Percentiles rank a stretch among this genome's conserved stretches.
Evolutionary conservation across 306 rosid species (phyloP).

Genomic region (Cucurbita maxima): DNA sequence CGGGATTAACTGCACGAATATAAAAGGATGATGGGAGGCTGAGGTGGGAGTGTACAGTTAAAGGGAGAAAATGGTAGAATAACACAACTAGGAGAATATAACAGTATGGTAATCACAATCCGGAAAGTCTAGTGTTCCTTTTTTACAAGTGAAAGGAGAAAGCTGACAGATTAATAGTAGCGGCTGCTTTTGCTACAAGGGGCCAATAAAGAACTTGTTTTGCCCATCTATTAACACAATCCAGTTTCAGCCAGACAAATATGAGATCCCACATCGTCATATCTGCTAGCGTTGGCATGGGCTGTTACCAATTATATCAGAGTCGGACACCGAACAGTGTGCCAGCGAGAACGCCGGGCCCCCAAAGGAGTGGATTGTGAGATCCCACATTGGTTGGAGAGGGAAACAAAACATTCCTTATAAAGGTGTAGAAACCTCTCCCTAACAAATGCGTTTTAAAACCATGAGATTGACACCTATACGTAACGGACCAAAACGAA

Average conservation of each 20-base stretch:
- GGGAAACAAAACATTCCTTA: too few species aligned
- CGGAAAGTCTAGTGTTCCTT: background rate
- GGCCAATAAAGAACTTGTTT: background rate
- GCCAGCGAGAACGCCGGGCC: too few species aligned
- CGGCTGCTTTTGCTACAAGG: background rate
- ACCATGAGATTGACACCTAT: too few species aligned
- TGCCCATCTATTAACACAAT: background rate
- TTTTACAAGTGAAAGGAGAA: background rate
- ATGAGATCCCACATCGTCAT: too few species aligned
- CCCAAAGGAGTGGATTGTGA: too few species aligned
- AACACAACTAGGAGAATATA: background rate
- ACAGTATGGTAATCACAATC: background rate
- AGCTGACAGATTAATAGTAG: background rate
- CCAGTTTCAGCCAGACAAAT: background rate
- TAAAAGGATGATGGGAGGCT: background rate
- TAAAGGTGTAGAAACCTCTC: too few species aligned
- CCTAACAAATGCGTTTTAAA: too few species aligned
- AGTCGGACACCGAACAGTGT: too few species aligned
- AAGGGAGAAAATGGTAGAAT: background rate
- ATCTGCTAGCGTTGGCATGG: too few species aligned
- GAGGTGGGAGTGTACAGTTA: background rate
- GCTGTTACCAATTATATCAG: too few species aligned
- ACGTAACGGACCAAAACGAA: too few species aligned
- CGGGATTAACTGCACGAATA: background rate
- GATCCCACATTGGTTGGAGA: too few species aligned